A percentile compares a stretch with the other conserved stretches of the same genome.
Evolutionary conservation across 2,329 filamentous ascomycete genomes (phyloP).

Genomic region (Fonsecaea pedrosoi): DNA sequence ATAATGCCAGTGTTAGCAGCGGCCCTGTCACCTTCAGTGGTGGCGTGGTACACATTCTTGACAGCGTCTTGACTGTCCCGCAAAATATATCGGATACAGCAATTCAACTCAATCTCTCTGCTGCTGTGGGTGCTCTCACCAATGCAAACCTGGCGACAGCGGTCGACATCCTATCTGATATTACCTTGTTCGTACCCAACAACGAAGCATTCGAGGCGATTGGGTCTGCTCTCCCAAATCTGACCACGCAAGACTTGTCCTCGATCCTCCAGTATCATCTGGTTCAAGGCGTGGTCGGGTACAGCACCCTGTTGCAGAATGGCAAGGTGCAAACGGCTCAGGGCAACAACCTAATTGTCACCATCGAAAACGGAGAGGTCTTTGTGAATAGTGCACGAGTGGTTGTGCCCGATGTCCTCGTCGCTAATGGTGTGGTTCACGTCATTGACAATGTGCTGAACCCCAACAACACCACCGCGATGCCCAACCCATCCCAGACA

Average conservation of each 20-base stretch:
- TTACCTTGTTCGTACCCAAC: constrained; percentile 70
- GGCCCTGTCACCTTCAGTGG: constrained; percentile 54
- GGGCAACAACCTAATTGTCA: constrained; percentile 58
- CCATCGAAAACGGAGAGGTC: constrained; percentile 51
- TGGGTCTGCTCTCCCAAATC: constrained; percentile 58
- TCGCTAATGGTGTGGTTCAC: constrained; percentile 63
- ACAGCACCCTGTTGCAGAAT: constrained; percentile 59
- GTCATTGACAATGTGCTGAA: constrained; percentile 68
- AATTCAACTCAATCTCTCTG: constrained; percentile 53
- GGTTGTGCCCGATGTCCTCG: constrained; percentile 57
- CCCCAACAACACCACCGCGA: constrained; percentile 56
- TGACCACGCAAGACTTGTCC: constrained; percentile 57
- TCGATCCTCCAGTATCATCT: constrained; percentile 70
- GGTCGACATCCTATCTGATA: constrained; percentile 46
- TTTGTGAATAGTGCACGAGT: constrained; percentile 63
- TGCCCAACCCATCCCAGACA: constrained; percentile 52
- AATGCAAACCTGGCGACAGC: constrained; percentile 44
- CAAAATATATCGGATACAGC: constrained; percentile 52
- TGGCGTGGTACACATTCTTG: constrained; percentile 62
- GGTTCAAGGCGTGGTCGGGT: constrained; percentile 58
- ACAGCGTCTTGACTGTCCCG: constrained; percentile 57
- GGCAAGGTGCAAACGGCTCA: constrained; percentile 49
- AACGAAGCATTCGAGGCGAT: constrained; percentile 67
- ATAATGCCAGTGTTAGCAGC: constrained; percentile 56
- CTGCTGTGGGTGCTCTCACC: constrained; percentile 56